Evolutionary conservation across 352 stramenopile genomes (phyloP), one percentile per base, ranked within the genome.

Genomic region (Phytophthora fragariaefolia): DNA sequence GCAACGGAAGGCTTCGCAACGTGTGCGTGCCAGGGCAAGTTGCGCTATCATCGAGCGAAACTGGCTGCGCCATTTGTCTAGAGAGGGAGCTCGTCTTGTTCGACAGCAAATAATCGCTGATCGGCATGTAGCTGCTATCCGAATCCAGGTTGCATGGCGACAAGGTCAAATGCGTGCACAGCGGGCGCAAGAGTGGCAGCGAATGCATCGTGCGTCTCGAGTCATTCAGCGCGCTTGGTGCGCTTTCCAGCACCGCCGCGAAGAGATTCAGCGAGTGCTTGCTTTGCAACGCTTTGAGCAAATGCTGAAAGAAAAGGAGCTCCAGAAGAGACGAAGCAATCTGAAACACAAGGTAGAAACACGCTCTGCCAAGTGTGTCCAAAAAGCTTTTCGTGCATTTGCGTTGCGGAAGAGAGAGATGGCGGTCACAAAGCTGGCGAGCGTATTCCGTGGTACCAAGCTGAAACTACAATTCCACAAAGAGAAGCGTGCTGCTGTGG

Each of bases 31-130:
- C 38, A 85, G 74, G 26, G 27, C 58, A 20, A 75, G 70, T 27
- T 82, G 67, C 24, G 30, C 47, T 51, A 58, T 71, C 24, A 85
- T 88, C n/a, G 80, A 83, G 51, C 50, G 58, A 22, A 71, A 59
- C 22, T 88, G 80, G 80, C 24, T 77, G 42, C 38, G 67, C 45
- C 43, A 80, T 66, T 55, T 82, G 43, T 74, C 74, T 9, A 66
- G 71, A 52, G 64, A 62, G 18, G 55, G 58, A 53, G 76, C 76
- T 67, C 61, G 74, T 40, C 69, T 74, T 9, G 36, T 73, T 15
- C 79, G 79, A 24, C 63, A 71, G 30, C 71, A 82, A 57, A 58
- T 83, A 48, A 67, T 73, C 23, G 59, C 49, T 26, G 71, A 73
- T 36, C 73, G 69, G 3, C 17, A 71, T 6, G 10, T 56, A 22